Evolutionary conservation across 495 filamentous ascomycete genomes (phyloP).

Genomic region (Hypomontagnella submonticulosa): DNA sequence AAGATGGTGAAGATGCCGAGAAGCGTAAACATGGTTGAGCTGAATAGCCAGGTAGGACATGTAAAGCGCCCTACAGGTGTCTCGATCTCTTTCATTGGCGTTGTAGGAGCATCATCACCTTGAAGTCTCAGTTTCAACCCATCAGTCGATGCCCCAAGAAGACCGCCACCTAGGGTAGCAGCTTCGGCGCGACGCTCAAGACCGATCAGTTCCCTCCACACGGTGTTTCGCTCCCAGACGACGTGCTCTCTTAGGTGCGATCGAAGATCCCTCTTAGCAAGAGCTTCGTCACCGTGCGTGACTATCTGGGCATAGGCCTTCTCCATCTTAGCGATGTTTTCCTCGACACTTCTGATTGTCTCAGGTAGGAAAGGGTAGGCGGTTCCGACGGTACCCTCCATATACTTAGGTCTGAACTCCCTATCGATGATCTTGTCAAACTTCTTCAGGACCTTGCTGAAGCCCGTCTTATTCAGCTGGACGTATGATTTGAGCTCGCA

Average conservation of each 20-base stretch:
- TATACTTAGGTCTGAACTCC: constrained; percentile 77
- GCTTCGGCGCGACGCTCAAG: constrained; percentile 96
- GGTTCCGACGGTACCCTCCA: constrained; percentile 73
- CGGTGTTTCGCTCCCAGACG: constrained; percentile 98
- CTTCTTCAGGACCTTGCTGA: constrained; percentile 96
- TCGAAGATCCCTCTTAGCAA: constrained; percentile 84
- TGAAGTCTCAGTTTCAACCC: constrained; percentile 76
- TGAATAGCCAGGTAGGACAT: constrained; percentile 85
- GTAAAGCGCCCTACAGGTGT: constrained; percentile 84
- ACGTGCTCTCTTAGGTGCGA: constrained; percentile 96
- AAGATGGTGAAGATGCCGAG: constrained; percentile 78
- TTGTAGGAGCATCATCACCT: constrained; percentile 74
- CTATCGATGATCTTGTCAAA: constrained; percentile 96
- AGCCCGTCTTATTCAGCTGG: constrained; percentile 96
- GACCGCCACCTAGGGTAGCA: constrained; percentile 86
- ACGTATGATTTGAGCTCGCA: constrained; percentile 96
- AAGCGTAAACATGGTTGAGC: constrained; percentile 81
- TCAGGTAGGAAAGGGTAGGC: constrained; percentile 79
- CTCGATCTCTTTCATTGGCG: constrained; percentile 70
- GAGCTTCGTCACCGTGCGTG: constrained; percentile 77
- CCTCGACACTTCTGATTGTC: constrained; percentile 76
- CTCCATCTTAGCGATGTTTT: constrained; percentile 77
- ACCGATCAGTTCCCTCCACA: constrained; percentile 99
- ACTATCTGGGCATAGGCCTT: constrained; percentile 81
- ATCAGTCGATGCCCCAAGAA: constrained; percentile 80